phyloP scores from a whole-genome alignment of 768 basidiomycete species.

The Rhizopogon roseolus region DNA sequence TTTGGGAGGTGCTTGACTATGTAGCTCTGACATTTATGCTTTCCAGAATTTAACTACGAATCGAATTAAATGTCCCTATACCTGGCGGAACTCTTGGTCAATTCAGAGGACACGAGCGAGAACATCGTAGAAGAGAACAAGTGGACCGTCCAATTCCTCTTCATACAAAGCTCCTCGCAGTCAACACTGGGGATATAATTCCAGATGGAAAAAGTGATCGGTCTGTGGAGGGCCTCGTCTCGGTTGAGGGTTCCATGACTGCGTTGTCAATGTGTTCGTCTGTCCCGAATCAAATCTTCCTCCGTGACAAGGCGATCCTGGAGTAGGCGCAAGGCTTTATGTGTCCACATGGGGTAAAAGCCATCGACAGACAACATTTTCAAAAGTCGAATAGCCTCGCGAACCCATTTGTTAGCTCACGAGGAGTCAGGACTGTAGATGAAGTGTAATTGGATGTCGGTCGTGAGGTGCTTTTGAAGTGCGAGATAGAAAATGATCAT shows the following conservation, averaged over 20 bases:
- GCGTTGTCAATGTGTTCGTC: slow-evolving; percentile 84
- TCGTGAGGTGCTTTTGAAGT: slow-evolving; percentile 91
- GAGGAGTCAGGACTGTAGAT: slow-evolving; percentile 98
- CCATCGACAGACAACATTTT: slow-evolving; percentile 94
- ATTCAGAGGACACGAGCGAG: slow-evolving; percentile 97
- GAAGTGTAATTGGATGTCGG: slow-evolving; percentile 97
- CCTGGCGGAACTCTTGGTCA: slow-evolving; percentile 97
- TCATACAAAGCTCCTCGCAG: slow-evolving; percentile 88
- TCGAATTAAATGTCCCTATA: slow-evolving; percentile 88
- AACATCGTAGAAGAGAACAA: slow-evolving; percentile 98
- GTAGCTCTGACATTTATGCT: slow-evolving; percentile 47
- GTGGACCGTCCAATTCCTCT: slow-evolving; percentile 95
- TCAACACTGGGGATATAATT: slow-evolving; percentile 92
- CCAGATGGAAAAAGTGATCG: slow-evolving; percentile 98
- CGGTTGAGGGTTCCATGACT: slow-evolving; percentile 82
- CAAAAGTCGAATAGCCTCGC: slow-evolving; percentile 91
- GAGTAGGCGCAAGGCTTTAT: slow-evolving; percentile 95
- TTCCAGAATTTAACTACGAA: too few relatives aligned
- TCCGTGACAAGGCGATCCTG: slow-evolving; percentile 94
- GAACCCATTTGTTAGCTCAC: slow-evolving; percentile 97
- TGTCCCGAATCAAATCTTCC: slow-evolving; percentile 88
- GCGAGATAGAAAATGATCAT: slow-evolving; percentile 96
- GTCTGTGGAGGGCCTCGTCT: slow-evolving; percentile 80
- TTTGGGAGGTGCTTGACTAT: slow-evolving; percentile 71
- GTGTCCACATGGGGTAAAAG: slow-evolving; percentile 96